A percentile compares a stretch with the other conserved stretches of the same genome.
phyloP scores from a whole-genome alignment of 257 asterid genomes.

The Gynochthodes officinalis region DNA sequence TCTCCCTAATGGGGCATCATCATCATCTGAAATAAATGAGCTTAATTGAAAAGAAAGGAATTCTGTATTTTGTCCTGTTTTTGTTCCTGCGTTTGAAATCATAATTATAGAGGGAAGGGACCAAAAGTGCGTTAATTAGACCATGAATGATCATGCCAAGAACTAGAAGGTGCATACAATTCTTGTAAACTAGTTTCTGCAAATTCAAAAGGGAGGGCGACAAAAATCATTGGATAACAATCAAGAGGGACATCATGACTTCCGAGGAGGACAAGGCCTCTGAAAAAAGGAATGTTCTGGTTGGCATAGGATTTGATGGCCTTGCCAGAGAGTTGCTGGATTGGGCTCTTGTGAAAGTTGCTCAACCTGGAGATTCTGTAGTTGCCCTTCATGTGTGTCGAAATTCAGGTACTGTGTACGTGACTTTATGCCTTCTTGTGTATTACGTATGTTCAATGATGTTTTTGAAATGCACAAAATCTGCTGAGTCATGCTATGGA shows the following conservation, averaged over 20 bases:
- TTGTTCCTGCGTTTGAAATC: slow-evolving; percentile 29
- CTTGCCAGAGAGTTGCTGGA: slow-evolving; percentile 66
- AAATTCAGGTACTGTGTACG: slow-evolving; percentile 50
- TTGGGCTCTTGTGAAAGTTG: slow-evolving; percentile 87
- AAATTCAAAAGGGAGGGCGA: slow-evolving; percentile 19
- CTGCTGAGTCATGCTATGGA: slow-evolving; percentile 9
- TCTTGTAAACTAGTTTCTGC: slow-evolving; percentile 8
- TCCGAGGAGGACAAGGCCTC: slow-evolving; percentile 31
- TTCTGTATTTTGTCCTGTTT: slow-evolving; percentile 29
- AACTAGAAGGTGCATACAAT: slow-evolving; percentile 9
- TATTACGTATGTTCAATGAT: neutral
- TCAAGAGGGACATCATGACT: slow-evolving; percentile 36
- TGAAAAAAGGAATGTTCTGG: slow-evolving; percentile 61
- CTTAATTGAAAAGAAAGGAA: neutral
- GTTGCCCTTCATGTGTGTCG: slow-evolving; percentile 80
- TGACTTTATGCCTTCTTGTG: neutral
- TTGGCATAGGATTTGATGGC: slow-evolving; percentile 72
- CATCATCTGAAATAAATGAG: slow-evolving; percentile 22
- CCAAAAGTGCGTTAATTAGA: neutral
- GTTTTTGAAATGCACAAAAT: slow-evolving; percentile 1
- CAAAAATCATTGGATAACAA: slow-evolving; percentile 12
- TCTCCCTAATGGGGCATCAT: slow-evolving; percentile 20
- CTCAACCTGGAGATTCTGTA: slow-evolving; percentile 72
- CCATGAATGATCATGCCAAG: slow-evolving; percentile 9
- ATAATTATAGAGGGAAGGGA: slow-evolving; percentile 21